These are phyloP conservation scores for Sonneratia caseolaris DNA, from an alignment of 345 rosid genomes.

Conservation along the genomic window DNA sequence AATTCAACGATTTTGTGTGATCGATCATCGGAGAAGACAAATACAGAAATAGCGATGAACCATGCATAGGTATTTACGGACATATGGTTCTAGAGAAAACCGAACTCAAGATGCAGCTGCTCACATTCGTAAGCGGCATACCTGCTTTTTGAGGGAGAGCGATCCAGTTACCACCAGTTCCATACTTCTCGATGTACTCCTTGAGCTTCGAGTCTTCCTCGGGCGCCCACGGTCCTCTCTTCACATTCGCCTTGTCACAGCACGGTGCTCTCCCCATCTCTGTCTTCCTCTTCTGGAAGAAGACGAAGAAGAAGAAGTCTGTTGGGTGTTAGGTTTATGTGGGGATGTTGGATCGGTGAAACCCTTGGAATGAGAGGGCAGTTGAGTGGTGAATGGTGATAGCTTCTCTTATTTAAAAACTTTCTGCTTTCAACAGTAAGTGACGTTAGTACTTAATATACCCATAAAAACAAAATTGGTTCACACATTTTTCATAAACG, in stretches of 20 bases:
- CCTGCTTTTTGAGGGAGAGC: conserved; percentile 24
- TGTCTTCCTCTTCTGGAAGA: background rate
- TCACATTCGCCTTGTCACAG: conserved; percentile 25
- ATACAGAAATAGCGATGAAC: too few relatives aligned
- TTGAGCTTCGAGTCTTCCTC: conserved; percentile 27
- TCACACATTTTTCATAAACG: too few relatives aligned
- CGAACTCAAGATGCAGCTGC: too few relatives aligned
- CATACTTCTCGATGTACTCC: conserved; percentile 19
- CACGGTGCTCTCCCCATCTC: conserved; percentile 34
- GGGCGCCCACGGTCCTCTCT: conserved; percentile 32
- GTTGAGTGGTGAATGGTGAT: too few relatives aligned
- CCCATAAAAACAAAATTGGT: too few relatives aligned
- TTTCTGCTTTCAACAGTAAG: too few relatives aligned
- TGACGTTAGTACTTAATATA: too few relatives aligned
- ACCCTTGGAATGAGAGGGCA: too few relatives aligned
- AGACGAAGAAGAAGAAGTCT: background rate
- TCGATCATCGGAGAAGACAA: background rate
- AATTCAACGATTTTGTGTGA: background rate
- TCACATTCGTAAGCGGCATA: background rate
- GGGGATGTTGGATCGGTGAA: too few relatives aligned
- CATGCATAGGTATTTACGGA: too few relatives aligned
- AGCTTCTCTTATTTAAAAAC: too few relatives aligned
- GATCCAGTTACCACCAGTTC: conserved; percentile 32
- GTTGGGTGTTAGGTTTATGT: background rate
- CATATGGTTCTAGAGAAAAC: too few relatives aligned